These are phyloP conservation scores for Suhomyces ambrosiae DNA, from an alignment of 1,139 yeast genomes.

Conservation along the genomic window DNA sequence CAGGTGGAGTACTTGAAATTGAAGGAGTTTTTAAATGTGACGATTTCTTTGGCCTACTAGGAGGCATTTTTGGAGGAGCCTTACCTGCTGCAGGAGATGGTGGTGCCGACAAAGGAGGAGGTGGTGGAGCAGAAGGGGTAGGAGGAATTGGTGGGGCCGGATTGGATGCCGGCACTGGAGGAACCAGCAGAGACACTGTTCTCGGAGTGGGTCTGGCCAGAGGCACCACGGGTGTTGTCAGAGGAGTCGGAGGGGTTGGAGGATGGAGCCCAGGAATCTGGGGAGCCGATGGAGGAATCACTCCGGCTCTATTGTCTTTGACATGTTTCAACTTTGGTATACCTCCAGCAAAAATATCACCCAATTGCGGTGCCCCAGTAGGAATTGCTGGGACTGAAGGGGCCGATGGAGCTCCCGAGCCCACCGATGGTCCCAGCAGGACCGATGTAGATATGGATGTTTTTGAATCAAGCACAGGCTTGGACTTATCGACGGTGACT, in stretches of 20 bases:
- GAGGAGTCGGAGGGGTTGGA: not conserved
- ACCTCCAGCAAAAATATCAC: constrained; percentile 84
- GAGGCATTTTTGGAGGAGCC: constrained; percentile 29
- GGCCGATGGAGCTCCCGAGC: constrained; percentile 14
- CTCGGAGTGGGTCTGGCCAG: constrained; percentile 15
- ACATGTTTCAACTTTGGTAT: constrained; percentile 74
- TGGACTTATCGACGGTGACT: constrained; percentile 48
- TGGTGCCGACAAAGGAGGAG: constrained; percentile 27
- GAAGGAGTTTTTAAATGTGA: constrained; percentile 29
- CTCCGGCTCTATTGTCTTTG: constrained; percentile 44
- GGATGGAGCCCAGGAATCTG: constrained; percentile 24
- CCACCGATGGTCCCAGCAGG: constrained; percentile 14
- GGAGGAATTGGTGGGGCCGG: constrained; percentile 12
- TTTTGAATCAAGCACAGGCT: constrained; percentile 43
- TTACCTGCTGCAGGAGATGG: constrained; percentile 23
- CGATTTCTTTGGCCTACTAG: constrained; percentile 34
- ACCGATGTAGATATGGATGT: constrained; percentile 20
- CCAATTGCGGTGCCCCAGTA: constrained; percentile 57
- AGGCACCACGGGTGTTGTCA: constrained; percentile 8
- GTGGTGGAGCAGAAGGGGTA: constrained; percentile 19
- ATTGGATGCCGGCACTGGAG: constrained; percentile 22
- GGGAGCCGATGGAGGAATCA: constrained; percentile 45
- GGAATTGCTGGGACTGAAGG: constrained; percentile 23
- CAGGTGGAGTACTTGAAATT: constrained; percentile 14
- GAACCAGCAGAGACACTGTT: constrained; percentile 20